Evolutionary conservation across 352 stramenopile species (phyloP), one percentile per base, ranked within the genome.

Genomic region (Aphanomyces astaci): DNA sequence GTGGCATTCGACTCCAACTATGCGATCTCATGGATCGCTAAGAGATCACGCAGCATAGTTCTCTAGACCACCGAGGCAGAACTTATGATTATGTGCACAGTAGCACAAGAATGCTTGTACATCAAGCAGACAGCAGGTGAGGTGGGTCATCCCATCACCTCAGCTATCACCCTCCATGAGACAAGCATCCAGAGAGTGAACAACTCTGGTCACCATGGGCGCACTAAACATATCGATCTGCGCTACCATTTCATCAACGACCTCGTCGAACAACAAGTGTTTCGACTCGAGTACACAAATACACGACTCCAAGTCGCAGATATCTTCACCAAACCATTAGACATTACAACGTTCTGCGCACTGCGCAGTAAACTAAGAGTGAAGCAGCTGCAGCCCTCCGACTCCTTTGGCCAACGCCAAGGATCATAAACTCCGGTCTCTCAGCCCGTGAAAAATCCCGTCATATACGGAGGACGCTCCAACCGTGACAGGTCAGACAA

Each of bases 201-300:
- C 39, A 77, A 77, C 48, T 66, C 65, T 13, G 68, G 74, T 36
- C 45, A 75, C 11, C 75, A 76, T 71, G 73, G 49, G 4, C 60
- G 53, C 7, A 71, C 66, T 19, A 78, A 79, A 27, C 73, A 76
- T 56, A 79, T 75, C 22, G 69, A 79, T 33, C 45, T 79, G 30
- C 67, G 73, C 33, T 81, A 79, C 32, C 70, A 77, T 53, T 79
- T 79, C 33, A 56, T 78, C 0, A 66, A 74, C 72, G 52, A 73
- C n/a, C 76, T 76, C 54, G 57, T 74, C 1, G 70, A 77, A 27
- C 39, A 62, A 27, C 63, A 72, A 15, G 56, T 71, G 31, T 75
- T 78, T 11, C 22, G 4, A 1, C 54, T 75, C 24, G 5, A 28
- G 1, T 78, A 78, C 27, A 78, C 63, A 55, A 71, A 70, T 31